Conservation (phyloP, 108 stramenopile genomes). For the Parietichytrium sp. region DNA sequence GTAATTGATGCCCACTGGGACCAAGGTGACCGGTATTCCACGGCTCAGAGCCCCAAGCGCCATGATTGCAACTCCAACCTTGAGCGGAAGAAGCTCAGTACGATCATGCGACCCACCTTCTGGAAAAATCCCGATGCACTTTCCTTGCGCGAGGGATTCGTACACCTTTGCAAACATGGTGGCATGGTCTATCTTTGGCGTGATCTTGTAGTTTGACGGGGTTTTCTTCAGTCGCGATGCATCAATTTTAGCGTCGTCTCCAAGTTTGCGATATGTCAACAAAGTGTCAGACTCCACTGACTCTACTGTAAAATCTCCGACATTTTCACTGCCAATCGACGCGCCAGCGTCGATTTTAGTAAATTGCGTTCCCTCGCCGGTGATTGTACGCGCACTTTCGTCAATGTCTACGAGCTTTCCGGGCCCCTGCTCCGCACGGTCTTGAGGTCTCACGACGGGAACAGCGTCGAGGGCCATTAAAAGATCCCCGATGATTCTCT, state of each 20-base stretch:
- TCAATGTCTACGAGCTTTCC: background rate
- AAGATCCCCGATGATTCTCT: slow-evolving; percentile 51
- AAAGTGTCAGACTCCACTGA: background rate
- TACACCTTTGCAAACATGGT: slow-evolving; percentile 56
- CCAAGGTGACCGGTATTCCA: slow-evolving; percentile 59
- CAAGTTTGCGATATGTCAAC: background rate
- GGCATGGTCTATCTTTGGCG: slow-evolving; percentile 57
- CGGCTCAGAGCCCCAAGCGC: slow-evolving; percentile 71
- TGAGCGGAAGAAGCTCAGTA: slow-evolving; percentile 92
- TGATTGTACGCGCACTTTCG: background rate
- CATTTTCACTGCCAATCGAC: background rate
- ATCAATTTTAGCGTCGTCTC: background rate
- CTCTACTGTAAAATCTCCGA: background rate
- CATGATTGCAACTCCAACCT: slow-evolving; percentile 94
- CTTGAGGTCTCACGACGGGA: slow-evolving; percentile 56
- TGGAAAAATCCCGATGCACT: slow-evolving; percentile 85
- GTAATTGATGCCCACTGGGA: slow-evolving; percentile 96
- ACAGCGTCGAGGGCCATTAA: slow-evolving; percentile 54
- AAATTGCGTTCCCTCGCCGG: background rate
- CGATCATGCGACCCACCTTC: slow-evolving; percentile 97
- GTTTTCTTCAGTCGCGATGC: background rate
- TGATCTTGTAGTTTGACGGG: slow-evolving; percentile 49
- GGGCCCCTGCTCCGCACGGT: slow-evolving; percentile 15
- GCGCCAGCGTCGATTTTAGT: background rate
- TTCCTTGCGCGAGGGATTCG: slow-evolving; percentile 45